phyloP scores from a whole-genome alignment of 73 alveolate genomes.

The Tetrahymena malaccensis region DNA sequence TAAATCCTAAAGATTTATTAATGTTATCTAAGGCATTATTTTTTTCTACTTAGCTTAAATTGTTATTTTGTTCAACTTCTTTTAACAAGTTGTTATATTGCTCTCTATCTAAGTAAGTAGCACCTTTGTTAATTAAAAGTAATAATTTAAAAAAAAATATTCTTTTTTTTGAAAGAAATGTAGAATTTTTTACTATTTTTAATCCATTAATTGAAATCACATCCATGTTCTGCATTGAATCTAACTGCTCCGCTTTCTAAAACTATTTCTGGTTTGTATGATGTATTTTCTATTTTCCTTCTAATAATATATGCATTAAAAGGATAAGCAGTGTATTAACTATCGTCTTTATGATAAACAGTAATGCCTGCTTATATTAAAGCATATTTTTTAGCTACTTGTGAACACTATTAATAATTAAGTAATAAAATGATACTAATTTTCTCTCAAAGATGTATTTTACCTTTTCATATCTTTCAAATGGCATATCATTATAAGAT shows the following conservation, averaged over 20 bases:
- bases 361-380: background rate
- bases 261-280: background rate
- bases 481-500: background rate
- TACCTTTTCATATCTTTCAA: background rate
- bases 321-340: background rate
- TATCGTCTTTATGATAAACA: background rate
- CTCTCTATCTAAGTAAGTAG: background rate
- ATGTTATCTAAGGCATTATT: background rate
- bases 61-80: background rate
- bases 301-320: background rate
- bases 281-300: background rate
- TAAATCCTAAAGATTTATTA: background rate
- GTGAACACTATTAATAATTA: background rate
- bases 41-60: background rate
- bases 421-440: background rate
- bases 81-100: background rate
- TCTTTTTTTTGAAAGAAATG: background rate
- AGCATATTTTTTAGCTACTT: background rate
- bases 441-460: background rate
- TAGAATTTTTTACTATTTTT: background rate
- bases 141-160: too few species aligned
- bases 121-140: too few species aligned
- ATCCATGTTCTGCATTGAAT: background rate
- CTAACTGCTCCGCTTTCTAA: background rate
- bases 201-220: background rate